phyloP scores from a whole-genome alignment of 306 rosid species.

The Vigna reflexopilosa region DNA sequence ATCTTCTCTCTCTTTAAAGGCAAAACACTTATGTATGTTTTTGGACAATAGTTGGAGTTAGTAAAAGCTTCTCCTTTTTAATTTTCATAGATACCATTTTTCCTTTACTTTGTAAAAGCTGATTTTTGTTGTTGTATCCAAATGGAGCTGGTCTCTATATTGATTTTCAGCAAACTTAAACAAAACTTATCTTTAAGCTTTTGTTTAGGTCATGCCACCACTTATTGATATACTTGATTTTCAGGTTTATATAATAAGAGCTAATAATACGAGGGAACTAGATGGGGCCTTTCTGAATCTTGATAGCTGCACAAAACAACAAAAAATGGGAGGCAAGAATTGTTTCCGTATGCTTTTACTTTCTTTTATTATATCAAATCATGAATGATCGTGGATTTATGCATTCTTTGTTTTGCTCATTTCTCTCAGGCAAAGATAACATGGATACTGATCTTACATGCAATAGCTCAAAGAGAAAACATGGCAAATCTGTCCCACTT shows the following conservation, averaged over 20 bases:
- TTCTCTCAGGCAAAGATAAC: constrained; percentile 56
- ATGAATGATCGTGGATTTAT: constrained; percentile 12
- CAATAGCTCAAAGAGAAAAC: constrained; percentile 55
- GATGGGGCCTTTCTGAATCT: constrained; percentile 67
- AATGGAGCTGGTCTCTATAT: too few relatives aligned
- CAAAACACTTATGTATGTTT: background rate
- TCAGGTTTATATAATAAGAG: constrained; percentile 74
- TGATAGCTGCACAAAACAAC: constrained; percentile 57
- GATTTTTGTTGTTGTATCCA: background rate
- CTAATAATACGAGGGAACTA: constrained; percentile 60
- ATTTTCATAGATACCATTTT: background rate
- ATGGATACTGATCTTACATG: constrained; percentile 37
- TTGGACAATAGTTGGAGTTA: background rate
- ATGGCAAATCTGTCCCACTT: constrained; percentile 43
- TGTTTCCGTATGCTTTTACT: constrained; percentile 27
- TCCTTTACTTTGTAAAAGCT: background rate
- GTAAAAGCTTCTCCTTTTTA: too few relatives aligned
- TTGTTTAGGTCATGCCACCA: background rate
- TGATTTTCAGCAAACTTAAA: too few relatives aligned
- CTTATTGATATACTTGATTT: constrained; percentile 8
- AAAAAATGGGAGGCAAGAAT: constrained; percentile 64
- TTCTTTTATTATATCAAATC: constrained; percentile 4
- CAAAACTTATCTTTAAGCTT: background rate
- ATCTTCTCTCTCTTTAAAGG: background rate
- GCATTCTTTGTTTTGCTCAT: constrained; percentile 28